Conservation (phyloP, 2,329 filamentous ascomycete genomes). For the Aspergillus candidus region DNA sequence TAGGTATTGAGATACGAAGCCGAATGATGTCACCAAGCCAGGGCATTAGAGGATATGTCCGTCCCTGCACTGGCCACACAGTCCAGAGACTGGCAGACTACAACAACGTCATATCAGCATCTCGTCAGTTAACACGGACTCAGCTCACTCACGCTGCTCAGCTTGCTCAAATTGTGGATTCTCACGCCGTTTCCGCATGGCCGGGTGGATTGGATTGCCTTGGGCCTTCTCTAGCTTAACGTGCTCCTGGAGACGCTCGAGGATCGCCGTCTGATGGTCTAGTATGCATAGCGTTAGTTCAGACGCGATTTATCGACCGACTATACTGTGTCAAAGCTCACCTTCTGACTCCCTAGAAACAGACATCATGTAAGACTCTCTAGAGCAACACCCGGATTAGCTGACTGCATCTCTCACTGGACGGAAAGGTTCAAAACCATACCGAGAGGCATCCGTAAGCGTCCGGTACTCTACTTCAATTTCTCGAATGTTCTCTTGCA, state of each 20-base stretch:
- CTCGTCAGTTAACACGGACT: too few species aligned
- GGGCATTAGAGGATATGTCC: too few species aligned
- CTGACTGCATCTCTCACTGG: too few species aligned
- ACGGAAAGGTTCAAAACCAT: not conserved
- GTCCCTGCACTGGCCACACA: constrained; percentile 1
- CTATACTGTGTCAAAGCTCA: too few species aligned
- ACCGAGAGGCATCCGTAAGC: constrained; percentile 1
- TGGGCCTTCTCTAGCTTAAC: constrained; percentile 17
- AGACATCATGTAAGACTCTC: too few species aligned
- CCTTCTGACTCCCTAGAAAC: too few species aligned
- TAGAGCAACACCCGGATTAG: too few species aligned
- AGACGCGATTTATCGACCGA: too few species aligned
- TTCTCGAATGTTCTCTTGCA: constrained; percentile 1
- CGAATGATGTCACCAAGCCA: too few species aligned
- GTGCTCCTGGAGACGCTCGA: constrained; percentile 19
- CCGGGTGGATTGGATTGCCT: constrained; percentile 19
- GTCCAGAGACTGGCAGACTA: constrained; percentile 20
- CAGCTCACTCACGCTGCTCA: constrained; percentile 19
- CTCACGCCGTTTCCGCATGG: constrained; percentile 19
- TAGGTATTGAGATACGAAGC: too few species aligned
- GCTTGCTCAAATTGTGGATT: constrained; percentile 24
- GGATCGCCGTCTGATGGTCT: constrained; percentile 6
- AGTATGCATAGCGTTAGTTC: too few species aligned
- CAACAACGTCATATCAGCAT: constrained; percentile 1
- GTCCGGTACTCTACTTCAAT: constrained; percentile 16